Evolutionary conservation across 164 flowering plant genomes (phyloP).

Genomic region (Magnolia officinalis): DNA sequence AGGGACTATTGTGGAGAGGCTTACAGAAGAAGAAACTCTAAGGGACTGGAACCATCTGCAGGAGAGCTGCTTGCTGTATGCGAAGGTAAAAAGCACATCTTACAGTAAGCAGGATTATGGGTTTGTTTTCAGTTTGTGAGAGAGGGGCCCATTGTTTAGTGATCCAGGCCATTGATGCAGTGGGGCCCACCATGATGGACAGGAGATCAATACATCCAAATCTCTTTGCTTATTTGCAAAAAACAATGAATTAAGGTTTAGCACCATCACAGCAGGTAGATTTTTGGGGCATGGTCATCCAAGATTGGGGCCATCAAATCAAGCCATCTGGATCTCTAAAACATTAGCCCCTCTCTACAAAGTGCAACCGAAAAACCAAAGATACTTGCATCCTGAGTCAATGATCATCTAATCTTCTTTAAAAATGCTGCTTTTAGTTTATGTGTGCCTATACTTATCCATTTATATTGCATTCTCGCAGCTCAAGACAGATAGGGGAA

Average conservation of each 20-base stretch:
- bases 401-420: neutral
- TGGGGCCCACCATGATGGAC: neutral
- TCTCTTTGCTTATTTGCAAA: neutral
- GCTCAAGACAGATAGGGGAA: slow-evolving; percentile 93
- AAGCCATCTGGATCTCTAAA: neutral
- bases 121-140: neutral
- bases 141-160: neutral
- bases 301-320: neutral
- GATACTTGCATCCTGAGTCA: neutral
- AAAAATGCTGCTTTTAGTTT: neutral
- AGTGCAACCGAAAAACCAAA: neutral
- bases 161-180: neutral
- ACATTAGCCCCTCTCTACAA: neutral
- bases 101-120: neutral
- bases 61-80: slow-evolving; percentile 75
- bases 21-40: slow-evolving; percentile 71
- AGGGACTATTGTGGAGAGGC: slow-evolving; percentile 90
- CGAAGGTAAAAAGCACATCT: slow-evolving; percentile 51
- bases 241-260: neutral
- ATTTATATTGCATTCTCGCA: slow-evolving; percentile 30
- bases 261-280: neutral
- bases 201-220: neutral
- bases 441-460: slow-evolving; percentile 5
- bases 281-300: neutral
- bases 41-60: slow-evolving; percentile 59